Evolutionary conservation across 164 flowering plant genomes (phyloP), one percentile per base, ranked within the genome.

Genomic region (Tetracentron sinense): DNA sequence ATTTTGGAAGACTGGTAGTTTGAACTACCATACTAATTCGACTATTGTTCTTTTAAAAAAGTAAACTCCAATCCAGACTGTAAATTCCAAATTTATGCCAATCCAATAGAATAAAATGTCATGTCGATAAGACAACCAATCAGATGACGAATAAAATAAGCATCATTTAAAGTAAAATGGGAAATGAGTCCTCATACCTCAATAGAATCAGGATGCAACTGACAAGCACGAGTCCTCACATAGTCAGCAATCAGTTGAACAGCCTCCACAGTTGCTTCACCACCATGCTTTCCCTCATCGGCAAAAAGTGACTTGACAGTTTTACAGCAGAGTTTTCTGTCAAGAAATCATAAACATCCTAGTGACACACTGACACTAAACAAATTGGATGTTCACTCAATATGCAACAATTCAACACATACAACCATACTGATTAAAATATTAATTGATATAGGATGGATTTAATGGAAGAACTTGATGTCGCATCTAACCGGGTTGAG

Each of bases 281-380:
- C 99, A 25, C 96, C 91, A 78, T 95, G 99, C 68, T 92, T 95
- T 15, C 92, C 97, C 76, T 92, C 96, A 67, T 85, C 75, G 30
- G 69, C 55, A 74, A 95, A 90, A 56, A 95, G 83, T 46, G 97
- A 92, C 71, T 87, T 88, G 27, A 95, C 46, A 16, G 97, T 68
- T n/a, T 80, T 23, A 77, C 91, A 87, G 68, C 96, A 92, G 22
- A 75, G 86, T 70, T 77, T 90, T 82, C 99, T 95, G 79, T 46
- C 59, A 46, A 27, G 31, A 61, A 23, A 54, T 28, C 6, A 12
- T 7, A 68, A 46, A 38, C 51, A 23, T 50, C 47, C 3, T 29
- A 2, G 16, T 65, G 23, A 64, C 26, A 42, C 11, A n/a, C n/a
- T n/a, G n/a, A n/a, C n/a, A n/a, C n/a, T n/a, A n/a, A n/a, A n/a